phyloP scores from a whole-genome alignment of 345 rosid genomes.

The Salix suchowensis region DNA sequence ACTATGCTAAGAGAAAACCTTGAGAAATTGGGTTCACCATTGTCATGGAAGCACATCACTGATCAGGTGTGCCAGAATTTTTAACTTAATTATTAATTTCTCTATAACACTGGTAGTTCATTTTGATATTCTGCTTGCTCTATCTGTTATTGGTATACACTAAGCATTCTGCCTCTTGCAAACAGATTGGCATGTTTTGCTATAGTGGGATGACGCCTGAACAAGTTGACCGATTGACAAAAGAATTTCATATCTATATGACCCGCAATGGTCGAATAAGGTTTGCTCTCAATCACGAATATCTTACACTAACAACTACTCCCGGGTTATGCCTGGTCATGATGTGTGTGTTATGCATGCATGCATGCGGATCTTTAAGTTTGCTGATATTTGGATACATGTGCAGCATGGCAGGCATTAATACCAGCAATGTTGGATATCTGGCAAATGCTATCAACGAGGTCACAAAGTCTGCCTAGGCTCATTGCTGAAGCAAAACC shows the following conservation, averaged over 20 bases:
- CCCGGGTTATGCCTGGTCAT: background rate
- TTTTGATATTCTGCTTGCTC: background rate
- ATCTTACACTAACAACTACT: background rate
- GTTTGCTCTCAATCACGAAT: constrained; percentile 22
- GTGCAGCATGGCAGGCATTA: constrained; percentile 94
- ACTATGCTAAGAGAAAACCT: constrained; percentile 68
- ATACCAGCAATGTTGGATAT: constrained; percentile 73
- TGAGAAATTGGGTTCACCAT: constrained; percentile 71
- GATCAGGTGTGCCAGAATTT: constrained; percentile 49
- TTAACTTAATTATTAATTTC: background rate
- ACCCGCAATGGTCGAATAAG: constrained; percentile 94
- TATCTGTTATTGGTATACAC: background rate
- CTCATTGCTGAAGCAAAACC: no score
- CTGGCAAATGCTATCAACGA: constrained; percentile 83
- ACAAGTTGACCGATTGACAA: constrained; percentile 76
- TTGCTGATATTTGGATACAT: constrained; percentile 7
- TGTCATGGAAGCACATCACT: constrained; percentile 87
- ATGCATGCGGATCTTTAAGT: background rate
- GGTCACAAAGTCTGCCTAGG: constrained; percentile 56
- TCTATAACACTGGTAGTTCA: background rate
- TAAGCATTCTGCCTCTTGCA: background rate
- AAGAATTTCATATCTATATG: constrained; percentile 79
- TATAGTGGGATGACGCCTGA: constrained; percentile 90
- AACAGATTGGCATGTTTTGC: constrained; percentile 97
- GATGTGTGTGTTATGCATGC: background rate